Percentiles rank a stretch among this genome's conserved stretches.
Evolutionary conservation across 2,329 filamentous ascomycete species (phyloP).

Genomic region (Sclerotinia sclerotiorum): DNA sequence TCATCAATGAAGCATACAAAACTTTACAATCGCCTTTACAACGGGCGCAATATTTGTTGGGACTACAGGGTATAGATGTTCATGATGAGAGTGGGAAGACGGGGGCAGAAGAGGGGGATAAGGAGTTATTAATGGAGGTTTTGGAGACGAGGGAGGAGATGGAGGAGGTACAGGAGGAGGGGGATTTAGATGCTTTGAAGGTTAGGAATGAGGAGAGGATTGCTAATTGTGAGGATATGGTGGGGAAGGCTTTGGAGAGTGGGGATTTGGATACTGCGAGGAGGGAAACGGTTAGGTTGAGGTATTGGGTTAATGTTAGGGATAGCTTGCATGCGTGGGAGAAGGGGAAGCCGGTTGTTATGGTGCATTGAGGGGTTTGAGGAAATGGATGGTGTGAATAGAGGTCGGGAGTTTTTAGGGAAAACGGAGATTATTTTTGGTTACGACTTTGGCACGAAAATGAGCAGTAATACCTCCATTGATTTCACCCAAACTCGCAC

Average conservation of each 20-base stretch:
- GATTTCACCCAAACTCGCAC: too few relatives aligned
- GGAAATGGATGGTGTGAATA: background rate
- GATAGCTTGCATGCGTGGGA: conserved; percentile 84
- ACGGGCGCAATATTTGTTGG: conserved; percentile 85
- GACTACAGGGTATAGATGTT: conserved; percentile 70
- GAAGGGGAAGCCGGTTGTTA: conserved; percentile 60
- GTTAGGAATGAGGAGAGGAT: conserved; percentile 69
- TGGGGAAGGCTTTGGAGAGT: conserved; percentile 64
- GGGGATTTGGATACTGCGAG: conserved; percentile 68
- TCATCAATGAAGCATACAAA: conserved; percentile 89
- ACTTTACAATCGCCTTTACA: conserved; percentile 76
- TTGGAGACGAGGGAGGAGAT: conserved; percentile 77
- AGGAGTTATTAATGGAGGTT: conserved; percentile 72
- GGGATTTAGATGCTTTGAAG: conserved; percentile 59
- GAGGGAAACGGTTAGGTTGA: conserved; percentile 70
- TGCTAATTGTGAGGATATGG: conserved; percentile 55
- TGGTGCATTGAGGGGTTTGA: conserved; percentile 48
- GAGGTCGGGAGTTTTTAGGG: background rate
- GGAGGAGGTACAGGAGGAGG: conserved; percentile 68
- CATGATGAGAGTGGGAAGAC: conserved; percentile 53
- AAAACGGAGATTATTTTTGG: background rate
- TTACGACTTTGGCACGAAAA: background rate
- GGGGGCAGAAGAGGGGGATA: conserved; percentile 69
- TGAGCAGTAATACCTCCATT: background rate
- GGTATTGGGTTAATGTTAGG: conserved; percentile 89